These are phyloP conservation scores for Cucurbita argyrosperma DNA, from an alignment of 306 rosid genomes.

Conservation along the genomic window DNA sequence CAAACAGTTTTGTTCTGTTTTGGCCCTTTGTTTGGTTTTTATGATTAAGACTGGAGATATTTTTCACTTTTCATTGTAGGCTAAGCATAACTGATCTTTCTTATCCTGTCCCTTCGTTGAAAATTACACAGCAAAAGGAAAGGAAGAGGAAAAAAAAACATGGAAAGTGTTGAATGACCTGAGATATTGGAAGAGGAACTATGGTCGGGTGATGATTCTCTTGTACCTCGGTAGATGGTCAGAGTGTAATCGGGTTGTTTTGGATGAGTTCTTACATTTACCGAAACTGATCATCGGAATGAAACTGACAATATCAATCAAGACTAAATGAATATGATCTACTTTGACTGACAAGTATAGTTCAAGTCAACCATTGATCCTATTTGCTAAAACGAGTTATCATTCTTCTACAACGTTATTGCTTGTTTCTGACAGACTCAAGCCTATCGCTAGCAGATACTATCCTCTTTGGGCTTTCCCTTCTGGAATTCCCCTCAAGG, in stretches of 20 bases:
- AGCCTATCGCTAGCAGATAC: too few relatives aligned
- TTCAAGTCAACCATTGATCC: not conserved
- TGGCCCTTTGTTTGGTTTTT: not conserved
- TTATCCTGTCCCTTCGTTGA: not conserved
- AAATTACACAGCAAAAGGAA: not conserved
- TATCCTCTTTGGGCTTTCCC: too few relatives aligned
- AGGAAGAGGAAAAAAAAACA: not conserved
- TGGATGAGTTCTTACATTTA: not conserved
- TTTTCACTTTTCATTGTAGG: not conserved
- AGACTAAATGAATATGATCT: not conserved
- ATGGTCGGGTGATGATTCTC: not conserved
- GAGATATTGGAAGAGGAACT: not conserved
- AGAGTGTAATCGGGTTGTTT: not conserved
- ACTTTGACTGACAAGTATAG: not conserved
- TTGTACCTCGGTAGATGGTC: not conserved
- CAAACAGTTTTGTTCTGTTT: not conserved
- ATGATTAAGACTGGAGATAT: not conserved
- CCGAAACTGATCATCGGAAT: not conserved
- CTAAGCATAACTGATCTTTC: not conserved
- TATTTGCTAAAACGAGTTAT: not conserved
- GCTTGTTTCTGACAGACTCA: not conserved
- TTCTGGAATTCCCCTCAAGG: too few relatives aligned
- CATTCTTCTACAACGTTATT: not conserved
- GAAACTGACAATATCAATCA: not conserved
- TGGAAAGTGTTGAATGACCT: not conserved